phyloP scores from a whole-genome alignment of 257 asterid species.

The Ajuga chamaepitys region DNA sequence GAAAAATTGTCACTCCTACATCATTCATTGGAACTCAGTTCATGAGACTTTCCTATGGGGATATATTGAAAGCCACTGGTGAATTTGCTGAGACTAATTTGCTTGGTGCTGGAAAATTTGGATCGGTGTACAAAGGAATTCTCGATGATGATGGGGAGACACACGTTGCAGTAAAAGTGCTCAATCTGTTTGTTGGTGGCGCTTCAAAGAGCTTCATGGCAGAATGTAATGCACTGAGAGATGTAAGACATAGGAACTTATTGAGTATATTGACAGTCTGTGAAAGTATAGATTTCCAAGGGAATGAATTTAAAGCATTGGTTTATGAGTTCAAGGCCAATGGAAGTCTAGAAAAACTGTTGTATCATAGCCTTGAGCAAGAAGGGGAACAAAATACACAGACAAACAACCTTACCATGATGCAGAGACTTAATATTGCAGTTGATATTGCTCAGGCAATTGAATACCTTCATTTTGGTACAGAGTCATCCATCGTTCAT shows the following conservation, averaged over 20 bases:
- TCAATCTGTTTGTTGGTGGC: constrained; percentile 16
- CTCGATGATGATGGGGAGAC: background rate
- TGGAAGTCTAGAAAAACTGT: background rate
- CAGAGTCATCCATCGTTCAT: background rate
- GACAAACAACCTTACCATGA: background rate
- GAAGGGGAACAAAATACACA: background rate
- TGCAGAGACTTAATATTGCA: background rate
- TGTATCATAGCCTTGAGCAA: background rate
- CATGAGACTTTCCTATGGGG: background rate
- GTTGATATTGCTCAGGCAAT: background rate
- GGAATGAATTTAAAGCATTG: background rate
- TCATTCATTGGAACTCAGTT: background rate
- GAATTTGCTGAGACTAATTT: background rate
- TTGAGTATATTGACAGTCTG: background rate
- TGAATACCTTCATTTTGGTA: constrained; percentile 1
- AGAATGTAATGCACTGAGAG: constrained; percentile 19
- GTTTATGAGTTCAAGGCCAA: background rate
- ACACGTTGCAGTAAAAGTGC: constrained; percentile 15
- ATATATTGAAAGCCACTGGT: background rate
- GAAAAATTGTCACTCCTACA: background rate
- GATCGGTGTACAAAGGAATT: constrained; percentile 26
- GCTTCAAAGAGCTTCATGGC: constrained; percentile 22
- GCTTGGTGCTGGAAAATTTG: constrained; percentile 16
- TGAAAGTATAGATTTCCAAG: constrained; percentile 5
- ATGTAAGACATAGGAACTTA: constrained; percentile 10